These are phyloP conservation scores for Cylindrotheca fusiformis DNA, from an alignment of 108 stramenopile species.

Conservation along the genomic window DNA sequence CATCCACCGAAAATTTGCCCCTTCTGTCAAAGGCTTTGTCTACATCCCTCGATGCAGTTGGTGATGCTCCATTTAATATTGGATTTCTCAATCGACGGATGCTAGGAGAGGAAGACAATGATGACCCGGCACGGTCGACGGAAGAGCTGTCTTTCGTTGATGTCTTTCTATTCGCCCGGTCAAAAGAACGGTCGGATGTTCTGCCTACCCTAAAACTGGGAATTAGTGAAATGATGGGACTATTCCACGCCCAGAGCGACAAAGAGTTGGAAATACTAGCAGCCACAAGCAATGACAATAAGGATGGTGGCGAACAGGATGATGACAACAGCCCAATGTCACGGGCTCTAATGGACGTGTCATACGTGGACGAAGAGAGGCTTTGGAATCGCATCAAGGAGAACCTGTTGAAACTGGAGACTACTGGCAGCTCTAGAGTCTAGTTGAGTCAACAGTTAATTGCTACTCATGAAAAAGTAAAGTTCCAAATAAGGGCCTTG, in stretches of 20 bases:
- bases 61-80: slow-evolving; percentile 43
- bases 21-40: slow-evolving; percentile 13
- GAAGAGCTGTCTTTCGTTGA: slow-evolving; percentile 11
- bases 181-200: slow-evolving; percentile 30
- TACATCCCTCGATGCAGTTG: slow-evolving; percentile 27
- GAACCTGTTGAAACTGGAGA: slow-evolving; percentile 1
- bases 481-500: too few species aligned
- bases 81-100: slow-evolving; percentile 37
- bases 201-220: slow-evolving; percentile 34
- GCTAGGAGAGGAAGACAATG: slow-evolving; percentile 24
- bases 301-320: not conserved
- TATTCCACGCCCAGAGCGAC: slow-evolving; percentile 51
- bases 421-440: too few species aligned
- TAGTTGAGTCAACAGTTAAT: too few species aligned
- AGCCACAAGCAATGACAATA: not conserved
- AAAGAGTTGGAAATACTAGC: slow-evolving; percentile 28
- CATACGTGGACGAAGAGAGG: slow-evolving; percentile 19
- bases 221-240: slow-evolving; percentile 54
- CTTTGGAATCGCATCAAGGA: slow-evolving; percentile 23
- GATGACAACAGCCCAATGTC: slow-evolving; percentile 18
- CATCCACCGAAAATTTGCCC: slow-evolving; percentile 7
- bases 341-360: slow-evolving; percentile 26
- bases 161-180: slow-evolving; percentile 49
- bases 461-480: too few species aligned
- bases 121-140: not conserved